These are phyloP conservation scores for Colletotrichum siamense DNA, from an alignment of 2,329 filamentous ascomycete genomes.

Conservation along the genomic window DNA sequence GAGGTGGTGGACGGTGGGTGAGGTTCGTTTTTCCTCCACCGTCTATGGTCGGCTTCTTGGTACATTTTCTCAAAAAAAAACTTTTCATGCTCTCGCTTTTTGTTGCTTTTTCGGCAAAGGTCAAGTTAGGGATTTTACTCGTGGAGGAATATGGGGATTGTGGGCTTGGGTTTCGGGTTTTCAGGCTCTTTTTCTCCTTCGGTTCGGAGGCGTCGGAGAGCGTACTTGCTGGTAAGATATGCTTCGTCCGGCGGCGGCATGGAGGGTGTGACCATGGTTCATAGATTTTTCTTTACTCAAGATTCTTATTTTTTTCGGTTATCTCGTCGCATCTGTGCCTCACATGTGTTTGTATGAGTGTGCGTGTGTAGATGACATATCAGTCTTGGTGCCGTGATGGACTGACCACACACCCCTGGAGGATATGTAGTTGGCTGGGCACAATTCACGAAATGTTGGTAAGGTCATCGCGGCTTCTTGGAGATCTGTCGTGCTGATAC, in stretches of 20 bases:
- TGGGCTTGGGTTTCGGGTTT: not conserved
- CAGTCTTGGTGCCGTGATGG: not conserved
- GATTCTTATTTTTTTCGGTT: not conserved
- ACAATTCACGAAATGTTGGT: not conserved
- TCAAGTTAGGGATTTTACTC: not conserved
- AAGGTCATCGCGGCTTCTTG: not conserved
- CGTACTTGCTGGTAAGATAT: conserved; percentile 20
- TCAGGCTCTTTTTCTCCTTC: not conserved
- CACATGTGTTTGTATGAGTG: not conserved
- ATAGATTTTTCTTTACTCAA: not conserved
- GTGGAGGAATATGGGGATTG: not conserved
- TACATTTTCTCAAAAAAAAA: not conserved
- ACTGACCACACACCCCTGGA: not conserved
- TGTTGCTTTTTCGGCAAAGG: not conserved
- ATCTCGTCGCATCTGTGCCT: not conserved
- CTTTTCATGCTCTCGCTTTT: not conserved
- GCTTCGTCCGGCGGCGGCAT: conserved; percentile 1
- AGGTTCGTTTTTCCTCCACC: not conserved
- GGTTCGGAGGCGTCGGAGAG: conserved; percentile 14
- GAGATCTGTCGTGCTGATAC: not conserved
- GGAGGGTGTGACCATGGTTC: not conserved
- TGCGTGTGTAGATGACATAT: not conserved
- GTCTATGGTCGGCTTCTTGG: not conserved
- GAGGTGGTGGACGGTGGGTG: not conserved
- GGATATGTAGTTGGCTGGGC: not conserved